Percentiles rank a stretch among this genome's conserved stretches.
These are phyloP conservation scores for Diplotaxis tenuifolia DNA, from an alignment of 345 rosid genomes.

Conservation along the genomic window DNA sequence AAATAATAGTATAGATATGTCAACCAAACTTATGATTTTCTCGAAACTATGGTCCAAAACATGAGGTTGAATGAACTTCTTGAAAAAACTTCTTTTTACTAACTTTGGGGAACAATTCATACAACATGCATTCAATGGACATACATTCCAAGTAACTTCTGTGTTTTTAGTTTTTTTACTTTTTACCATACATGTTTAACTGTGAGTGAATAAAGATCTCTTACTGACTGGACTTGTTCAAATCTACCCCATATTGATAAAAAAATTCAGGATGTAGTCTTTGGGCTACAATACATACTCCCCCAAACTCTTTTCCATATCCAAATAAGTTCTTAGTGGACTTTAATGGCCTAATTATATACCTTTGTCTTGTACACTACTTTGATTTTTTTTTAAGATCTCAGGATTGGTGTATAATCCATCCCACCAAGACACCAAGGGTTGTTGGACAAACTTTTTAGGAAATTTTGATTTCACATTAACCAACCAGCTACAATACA, in stretches of 20 bases:
- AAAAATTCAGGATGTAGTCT: neutral
- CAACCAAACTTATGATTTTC: neutral
- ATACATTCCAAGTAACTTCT: neutral
- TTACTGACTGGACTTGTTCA: neutral
- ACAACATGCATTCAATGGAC: neutral
- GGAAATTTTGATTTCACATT: slow-evolving; percentile 9
- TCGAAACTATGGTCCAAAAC: neutral
- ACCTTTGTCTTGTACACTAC: too few relatives aligned
- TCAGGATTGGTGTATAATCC: neutral
- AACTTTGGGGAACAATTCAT: neutral
- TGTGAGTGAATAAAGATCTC: neutral
- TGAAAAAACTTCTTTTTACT: neutral
- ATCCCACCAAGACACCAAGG: neutral
- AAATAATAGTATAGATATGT: too few relatives aligned
- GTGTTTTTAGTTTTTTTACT: neutral
- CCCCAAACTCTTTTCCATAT: neutral
- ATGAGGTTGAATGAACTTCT: neutral
- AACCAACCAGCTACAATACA: slow-evolving; percentile 14
- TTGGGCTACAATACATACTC: neutral
- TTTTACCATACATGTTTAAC: neutral
- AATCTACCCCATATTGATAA: neutral
- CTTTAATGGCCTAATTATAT: neutral
- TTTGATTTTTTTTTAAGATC: too few relatives aligned
- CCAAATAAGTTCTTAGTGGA: neutral
- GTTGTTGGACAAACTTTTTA: slow-evolving; percentile 14